Percentiles rank a stretch among this genome's conserved stretches.
These are phyloP conservation scores for Microcyclospora tardicrescens DNA, from an alignment of 2,329 filamentous ascomycete species.

Conservation along the genomic window DNA sequence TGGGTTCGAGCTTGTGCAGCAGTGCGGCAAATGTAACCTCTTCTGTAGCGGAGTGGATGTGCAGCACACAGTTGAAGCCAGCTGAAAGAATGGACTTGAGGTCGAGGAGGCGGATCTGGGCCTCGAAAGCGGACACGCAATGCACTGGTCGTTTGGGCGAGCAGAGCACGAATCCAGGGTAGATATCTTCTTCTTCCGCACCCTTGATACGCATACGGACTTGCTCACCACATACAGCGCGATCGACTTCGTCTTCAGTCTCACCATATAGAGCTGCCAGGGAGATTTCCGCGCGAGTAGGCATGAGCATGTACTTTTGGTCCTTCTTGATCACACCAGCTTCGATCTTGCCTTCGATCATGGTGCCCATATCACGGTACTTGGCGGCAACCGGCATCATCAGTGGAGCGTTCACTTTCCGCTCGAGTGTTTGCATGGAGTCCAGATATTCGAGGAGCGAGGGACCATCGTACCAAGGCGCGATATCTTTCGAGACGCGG, in stretches of 20 bases:
- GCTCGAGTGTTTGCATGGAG: slow-evolving; percentile 79
- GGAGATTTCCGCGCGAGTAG: slow-evolving; percentile 69
- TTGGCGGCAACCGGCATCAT: slow-evolving; percentile 98
- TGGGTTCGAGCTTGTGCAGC: slow-evolving; percentile 90
- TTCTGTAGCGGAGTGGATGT: slow-evolving; percentile 94
- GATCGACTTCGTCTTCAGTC: slow-evolving; percentile 78
- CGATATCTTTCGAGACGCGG: slow-evolving; percentile 61
- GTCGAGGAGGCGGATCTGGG: slow-evolving; percentile 89
- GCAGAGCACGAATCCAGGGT: slow-evolving; percentile 91
- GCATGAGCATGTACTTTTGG: slow-evolving; percentile 83
- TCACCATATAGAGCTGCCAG: slow-evolving; percentile 85
- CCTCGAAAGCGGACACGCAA: slow-evolving; percentile 80
- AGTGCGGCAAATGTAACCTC: slow-evolving; percentile 85
- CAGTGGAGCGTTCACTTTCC: slow-evolving; percentile 93
- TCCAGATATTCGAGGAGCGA: slow-evolving; percentile 94
- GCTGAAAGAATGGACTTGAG: slow-evolving; percentile 87
- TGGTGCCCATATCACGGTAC: slow-evolving; percentile 93
- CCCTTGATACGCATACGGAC: slow-evolving; percentile 83
- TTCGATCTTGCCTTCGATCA: slow-evolving; percentile 96
- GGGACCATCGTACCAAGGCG: slow-evolving; percentile 77
- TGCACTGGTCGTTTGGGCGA: slow-evolving; percentile 88
- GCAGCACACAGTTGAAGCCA: slow-evolving; percentile 94
- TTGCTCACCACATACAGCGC: slow-evolving; percentile 85
- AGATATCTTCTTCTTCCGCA: slow-evolving; percentile 92
- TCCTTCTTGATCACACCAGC: slow-evolving; percentile 88